Percentiles rank a stretch among this genome's conserved stretches.
These are phyloP conservation scores for Ophiostoma sp. DNA, from an alignment of 2,329 filamentous ascomycete species.

Conservation along the genomic window DNA sequence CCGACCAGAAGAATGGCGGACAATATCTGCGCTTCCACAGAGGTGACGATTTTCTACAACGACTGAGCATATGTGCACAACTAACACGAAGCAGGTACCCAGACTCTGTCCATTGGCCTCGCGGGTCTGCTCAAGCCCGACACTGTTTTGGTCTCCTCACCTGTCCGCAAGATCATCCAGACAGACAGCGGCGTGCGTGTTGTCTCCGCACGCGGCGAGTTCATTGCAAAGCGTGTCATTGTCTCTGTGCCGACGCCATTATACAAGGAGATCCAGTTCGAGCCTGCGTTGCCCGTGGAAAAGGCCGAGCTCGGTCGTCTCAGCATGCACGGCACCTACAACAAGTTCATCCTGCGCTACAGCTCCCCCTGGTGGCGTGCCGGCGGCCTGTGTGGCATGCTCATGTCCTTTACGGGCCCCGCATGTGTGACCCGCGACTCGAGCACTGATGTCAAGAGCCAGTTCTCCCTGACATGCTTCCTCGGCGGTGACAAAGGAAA, in stretches of 20 bases:
- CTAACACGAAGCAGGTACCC: conserved; percentile 30
- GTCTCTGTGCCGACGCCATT: conserved; percentile 23
- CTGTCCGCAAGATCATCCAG: conserved; percentile 19
- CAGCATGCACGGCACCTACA: conserved; percentile 45
- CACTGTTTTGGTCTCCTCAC: conserved; percentile 13
- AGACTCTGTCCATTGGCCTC: conserved; percentile 29
- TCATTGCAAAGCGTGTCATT: conserved; percentile 21
- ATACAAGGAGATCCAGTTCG: conserved; percentile 39
- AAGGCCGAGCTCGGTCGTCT: conserved; percentile 29
- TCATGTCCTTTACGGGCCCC: conserved; percentile 21
- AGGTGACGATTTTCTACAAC: conserved; percentile 30
- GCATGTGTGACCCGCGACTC: conserved; percentile 19
- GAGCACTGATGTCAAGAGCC: conserved; percentile 27
- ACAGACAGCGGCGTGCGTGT: background rate
- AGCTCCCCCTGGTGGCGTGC: conserved; percentile 37
- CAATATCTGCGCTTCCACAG: conserved; percentile 47
- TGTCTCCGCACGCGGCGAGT: conserved; percentile 17
- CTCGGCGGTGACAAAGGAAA: conserved; percentile 35
- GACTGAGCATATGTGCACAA: background rate
- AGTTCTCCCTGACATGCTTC: conserved; percentile 39
- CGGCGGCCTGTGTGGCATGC: conserved; percentile 41
- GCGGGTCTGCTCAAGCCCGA: conserved; percentile 14
- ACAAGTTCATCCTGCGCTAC: conserved; percentile 46
- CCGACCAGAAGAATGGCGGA: conserved; percentile 47
- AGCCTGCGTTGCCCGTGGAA: conserved; percentile 37